Evolutionary conservation across 2,329 filamentous ascomycete species (phyloP), one percentile per base, ranked within the genome.

Genomic region (Talaromyces funiculosus): DNA sequence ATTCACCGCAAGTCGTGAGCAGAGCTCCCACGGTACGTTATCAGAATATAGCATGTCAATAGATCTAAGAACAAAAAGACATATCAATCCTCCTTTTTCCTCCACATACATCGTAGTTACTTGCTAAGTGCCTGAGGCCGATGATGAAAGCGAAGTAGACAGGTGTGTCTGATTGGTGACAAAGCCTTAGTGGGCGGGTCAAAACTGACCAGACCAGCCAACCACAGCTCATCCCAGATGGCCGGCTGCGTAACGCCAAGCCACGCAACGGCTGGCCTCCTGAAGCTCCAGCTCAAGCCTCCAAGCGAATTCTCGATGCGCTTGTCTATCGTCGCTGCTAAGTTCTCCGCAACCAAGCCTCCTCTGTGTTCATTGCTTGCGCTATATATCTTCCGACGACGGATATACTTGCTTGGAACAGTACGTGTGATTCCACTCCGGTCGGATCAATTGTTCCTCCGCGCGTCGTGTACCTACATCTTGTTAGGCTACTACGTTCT

Each of bases 1-100:
- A 12, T 62, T 59, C 51, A 62, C 57, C 56, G 57, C 42, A 62
- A 60, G 40, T 18, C 61, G 1, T 61, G 37, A 45, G 38, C 4
- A 29, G 12, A 18, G 12, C 6, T 16, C 20, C 20, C 8, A 22
- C 31, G 16, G 12, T 31, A 3, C 2, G 7, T 12, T 8, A 10
- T 24, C 7, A 24, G 31, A 24, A 54, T 7, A 54, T 54, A 54
- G 20, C 31, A 54, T 54, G 38, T 33, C 7, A 26, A 59, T 49
- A 49, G 45, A 31, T 18, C 31, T 22, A 18, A 31, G 35, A 22
- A 35, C 22, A 33, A 22, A 14, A 9, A 16, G 9, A 29, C 43
- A 8, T 16, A 18, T n/a, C 10, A 24, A 26, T 8, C 14, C 2
- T 12, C 22, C 31, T 12, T 16, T 5, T 14, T 37, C 35, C 29